A percentile compares a stretch with the other conserved stretches of the same genome.
These are phyloP conservation scores for Extremus antarcticus DNA, from an alignment of 495 filamentous ascomycete genomes.

Conservation along the genomic window DNA sequence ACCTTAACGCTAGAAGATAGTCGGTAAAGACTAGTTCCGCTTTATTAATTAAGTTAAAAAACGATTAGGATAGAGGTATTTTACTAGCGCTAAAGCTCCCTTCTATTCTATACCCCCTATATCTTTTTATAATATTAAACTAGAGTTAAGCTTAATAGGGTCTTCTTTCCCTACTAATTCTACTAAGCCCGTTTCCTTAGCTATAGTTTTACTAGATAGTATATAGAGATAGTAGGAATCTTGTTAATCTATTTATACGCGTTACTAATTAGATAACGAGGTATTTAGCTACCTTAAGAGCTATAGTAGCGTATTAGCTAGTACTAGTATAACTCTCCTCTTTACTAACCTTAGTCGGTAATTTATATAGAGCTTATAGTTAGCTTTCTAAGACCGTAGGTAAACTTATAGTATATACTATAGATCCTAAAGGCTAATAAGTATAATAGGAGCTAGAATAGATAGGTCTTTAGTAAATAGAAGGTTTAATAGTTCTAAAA, in stretches of 20 bases:
- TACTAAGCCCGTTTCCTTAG: conserved; percentile 31
- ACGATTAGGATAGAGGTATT: conserved; percentile 68
- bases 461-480: too few species aligned
- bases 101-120: conserved; percentile 68
- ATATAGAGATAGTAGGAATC: conserved; percentile 35
- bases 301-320: too few species aligned
- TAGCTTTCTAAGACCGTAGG: too few species aligned
- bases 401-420: too few species aligned
- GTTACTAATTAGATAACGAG: too few species aligned
- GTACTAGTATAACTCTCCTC: too few species aligned
- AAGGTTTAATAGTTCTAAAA: too few species aligned
- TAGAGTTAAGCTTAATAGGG: conserved; percentile 44
- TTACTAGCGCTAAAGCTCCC: conserved; percentile 54
- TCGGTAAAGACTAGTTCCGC: conserved; percentile 55
- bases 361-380: too few species aligned
- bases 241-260: conserved; percentile 36
- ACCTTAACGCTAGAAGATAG: conserved; percentile 61
- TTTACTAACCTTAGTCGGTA: too few species aligned
- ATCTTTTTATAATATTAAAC: conserved; percentile 69
- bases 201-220: conserved; percentile 35
- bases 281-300: conserved; percentile 66
- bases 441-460: too few species aligned
- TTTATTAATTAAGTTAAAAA: conserved; percentile 72
- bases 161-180: conserved; percentile 42
- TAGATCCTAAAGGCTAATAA: too few species aligned